phyloP scores from a whole-genome alignment of 345 rosid species.

The Psidium guajava region DNA sequence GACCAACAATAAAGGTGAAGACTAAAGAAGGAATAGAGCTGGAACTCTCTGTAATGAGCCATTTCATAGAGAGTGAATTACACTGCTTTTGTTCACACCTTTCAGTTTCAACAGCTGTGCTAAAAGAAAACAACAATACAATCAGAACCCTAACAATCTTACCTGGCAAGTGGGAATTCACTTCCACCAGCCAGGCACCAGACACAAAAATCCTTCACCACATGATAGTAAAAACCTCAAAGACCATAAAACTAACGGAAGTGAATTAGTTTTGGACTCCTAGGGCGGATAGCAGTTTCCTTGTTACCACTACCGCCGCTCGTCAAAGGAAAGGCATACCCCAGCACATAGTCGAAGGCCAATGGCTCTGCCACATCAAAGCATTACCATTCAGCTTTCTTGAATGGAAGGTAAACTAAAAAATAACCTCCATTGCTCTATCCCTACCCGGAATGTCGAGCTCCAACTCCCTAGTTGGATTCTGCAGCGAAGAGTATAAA shows the following conservation, averaged over 20 bases:
- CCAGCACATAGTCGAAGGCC: neutral
- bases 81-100: neutral
- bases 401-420: neutral
- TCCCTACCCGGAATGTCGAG: neutral
- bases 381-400: neutral
- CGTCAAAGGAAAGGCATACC: neutral
- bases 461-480: slow-evolving; percentile 2
- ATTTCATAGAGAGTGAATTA: neutral
- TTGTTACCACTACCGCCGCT: neutral
- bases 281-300: neutral
- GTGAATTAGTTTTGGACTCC: neutral
- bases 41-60: neutral
- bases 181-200: neutral
- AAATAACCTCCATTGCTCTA: slow-evolving; percentile 3
- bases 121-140: neutral
- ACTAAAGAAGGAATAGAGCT: neutral
- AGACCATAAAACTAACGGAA: neutral
- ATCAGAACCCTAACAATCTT: neutral
- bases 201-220: neutral
- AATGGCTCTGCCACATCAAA: neutral
- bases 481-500: neutral
- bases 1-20: neutral
- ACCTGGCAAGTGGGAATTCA: neutral
- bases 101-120: neutral
- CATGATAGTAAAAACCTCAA: neutral